Percentiles rank a stretch among this genome's conserved stretches.
These are phyloP conservation scores for Grosmannia serpens DNA, from an alignment of 2,329 filamentous ascomycete species.

Conservation along the genomic window DNA sequence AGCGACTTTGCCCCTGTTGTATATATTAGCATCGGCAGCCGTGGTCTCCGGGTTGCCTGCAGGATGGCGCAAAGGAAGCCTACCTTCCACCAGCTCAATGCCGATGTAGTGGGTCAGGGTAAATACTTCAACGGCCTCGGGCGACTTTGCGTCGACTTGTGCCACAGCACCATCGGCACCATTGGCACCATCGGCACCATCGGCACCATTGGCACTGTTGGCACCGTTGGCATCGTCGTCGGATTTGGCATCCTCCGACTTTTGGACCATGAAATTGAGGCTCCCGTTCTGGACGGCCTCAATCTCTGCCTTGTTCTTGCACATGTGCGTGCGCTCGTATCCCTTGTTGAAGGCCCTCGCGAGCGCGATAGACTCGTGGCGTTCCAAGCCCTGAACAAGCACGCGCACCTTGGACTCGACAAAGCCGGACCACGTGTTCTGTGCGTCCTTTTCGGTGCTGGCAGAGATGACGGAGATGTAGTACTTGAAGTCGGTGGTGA, in stretches of 20 bases:
- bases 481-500: conserved; percentile 87
- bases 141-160: not conserved
- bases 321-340: conserved; percentile 72
- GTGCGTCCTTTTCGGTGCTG: conserved; percentile 71
- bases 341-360: conserved; percentile 91
- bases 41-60: not conserved
- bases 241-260: conserved; percentile 37
- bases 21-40: conserved; percentile 17
- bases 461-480: conserved; percentile 82
- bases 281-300: conserved; percentile 43
- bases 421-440: conserved; percentile 79
- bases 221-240: conserved; percentile 26
- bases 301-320: conserved; percentile 37
- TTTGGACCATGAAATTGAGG: conserved; percentile 32
- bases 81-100: conserved; percentile 66
- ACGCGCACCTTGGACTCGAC: conserved; percentile 89
- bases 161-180: conserved; percentile 20
- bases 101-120: conserved; percentile 95
- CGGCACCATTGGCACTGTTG: not conserved
- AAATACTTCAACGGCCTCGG: conserved; percentile 45
- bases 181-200: not conserved
- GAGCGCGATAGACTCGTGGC: conserved; percentile 65
- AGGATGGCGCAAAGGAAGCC: conserved; percentile 15
- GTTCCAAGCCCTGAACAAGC: conserved; percentile 72
- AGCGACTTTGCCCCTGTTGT: conserved; percentile 53